These are phyloP conservation scores for Macrophomina tecta DNA, from an alignment of 2,329 filamentous ascomycete genomes.

Conservation along the genomic window DNA sequence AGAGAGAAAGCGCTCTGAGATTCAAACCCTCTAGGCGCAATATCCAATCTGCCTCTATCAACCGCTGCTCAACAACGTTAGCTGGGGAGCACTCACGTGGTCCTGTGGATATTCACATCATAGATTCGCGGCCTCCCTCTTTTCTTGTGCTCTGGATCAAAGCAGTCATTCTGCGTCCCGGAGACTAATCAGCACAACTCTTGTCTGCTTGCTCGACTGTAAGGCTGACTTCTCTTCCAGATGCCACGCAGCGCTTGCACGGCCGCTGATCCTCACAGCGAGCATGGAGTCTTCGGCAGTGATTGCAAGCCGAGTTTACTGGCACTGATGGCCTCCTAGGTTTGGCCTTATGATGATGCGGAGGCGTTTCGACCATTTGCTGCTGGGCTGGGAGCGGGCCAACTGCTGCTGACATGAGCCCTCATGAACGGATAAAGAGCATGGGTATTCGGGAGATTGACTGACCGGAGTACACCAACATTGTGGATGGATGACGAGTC, in stretches of 20 bases:
- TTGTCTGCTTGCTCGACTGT: neutral
- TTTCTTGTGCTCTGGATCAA: slow-evolving; percentile 22
- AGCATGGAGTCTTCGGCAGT: slow-evolving; percentile 21
- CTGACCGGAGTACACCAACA: slow-evolving; percentile 8
- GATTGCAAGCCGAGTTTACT: slow-evolving; percentile 19
- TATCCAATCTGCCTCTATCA: slow-evolving; percentile 7
- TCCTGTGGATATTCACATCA: slow-evolving; percentile 9
- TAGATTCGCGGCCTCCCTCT: slow-evolving; percentile 16
- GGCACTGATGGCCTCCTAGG: slow-evolving; percentile 13
- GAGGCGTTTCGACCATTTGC: neutral
- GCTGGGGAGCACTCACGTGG: neutral
- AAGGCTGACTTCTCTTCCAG: slow-evolving; percentile 5
- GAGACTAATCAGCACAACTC: neutral
- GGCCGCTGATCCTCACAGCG: slow-evolving; percentile 10
- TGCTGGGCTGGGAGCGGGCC: neutral
- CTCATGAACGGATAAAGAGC: neutral
- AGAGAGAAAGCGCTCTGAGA: neutral
- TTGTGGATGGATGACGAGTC: neutral
- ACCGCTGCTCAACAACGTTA: neutral
- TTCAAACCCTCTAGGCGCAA: neutral
- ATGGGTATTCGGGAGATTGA: no score
- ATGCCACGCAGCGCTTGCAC: slow-evolving; percentile 14
- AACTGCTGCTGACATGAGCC: neutral
- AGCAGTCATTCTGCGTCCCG: slow-evolving; percentile 1
- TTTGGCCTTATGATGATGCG: neutral